A percentile compares a stretch with the other conserved stretches of the same genome.
Evolutionary conservation across 2,329 filamentous ascomycete genomes (phyloP).

Genomic region (Cladorrhinum sp.): DNA sequence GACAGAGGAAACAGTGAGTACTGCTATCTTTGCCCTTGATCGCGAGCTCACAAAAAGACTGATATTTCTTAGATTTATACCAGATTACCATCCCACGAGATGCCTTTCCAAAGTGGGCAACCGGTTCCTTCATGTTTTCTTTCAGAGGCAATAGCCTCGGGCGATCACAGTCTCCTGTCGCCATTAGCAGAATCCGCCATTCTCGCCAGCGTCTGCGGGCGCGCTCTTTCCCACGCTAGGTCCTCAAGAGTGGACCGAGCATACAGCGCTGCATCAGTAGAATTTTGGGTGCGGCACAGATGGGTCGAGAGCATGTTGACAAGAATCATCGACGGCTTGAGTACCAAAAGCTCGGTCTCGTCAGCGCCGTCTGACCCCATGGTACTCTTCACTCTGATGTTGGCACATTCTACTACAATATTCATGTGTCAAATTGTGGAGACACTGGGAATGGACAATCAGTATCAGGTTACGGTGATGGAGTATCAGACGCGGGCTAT

Average conservation of each 20-base stretch:
- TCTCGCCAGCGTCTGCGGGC: constrained; percentile 24
- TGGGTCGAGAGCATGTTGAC: constrained; percentile 26
- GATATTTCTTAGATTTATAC: constrained; percentile 24
- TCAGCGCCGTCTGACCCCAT: constrained; percentile 26
- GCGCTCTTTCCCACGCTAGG: constrained; percentile 23
- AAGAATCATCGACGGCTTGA: constrained; percentile 15
- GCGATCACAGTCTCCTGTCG: constrained; percentile 20
- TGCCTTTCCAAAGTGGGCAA: constrained; percentile 28
- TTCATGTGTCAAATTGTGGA: constrained; percentile 24
- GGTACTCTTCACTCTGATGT: constrained; percentile 27
- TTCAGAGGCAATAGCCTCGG: constrained; percentile 22
- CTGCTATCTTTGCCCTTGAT: background rate
- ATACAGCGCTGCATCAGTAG: constrained; percentile 17
- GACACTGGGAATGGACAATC: constrained; percentile 6
- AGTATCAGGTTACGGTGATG: constrained; percentile 9
- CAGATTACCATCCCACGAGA: constrained; percentile 27
- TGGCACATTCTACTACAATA: constrained; percentile 24
- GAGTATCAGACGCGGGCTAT: constrained; percentile 20
- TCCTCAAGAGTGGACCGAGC: constrained; percentile 18
- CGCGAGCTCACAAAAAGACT: background rate
- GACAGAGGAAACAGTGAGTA: constrained; percentile 27
- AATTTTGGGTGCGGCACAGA: constrained; percentile 29
- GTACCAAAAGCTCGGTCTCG: constrained; percentile 15
- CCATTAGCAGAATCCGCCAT: constrained; percentile 25
- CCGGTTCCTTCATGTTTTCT: constrained; percentile 25